Base-by-base conservation (phyloP, 441 rosid genomes). In the Pelargonium cotyledonis region DNA sequence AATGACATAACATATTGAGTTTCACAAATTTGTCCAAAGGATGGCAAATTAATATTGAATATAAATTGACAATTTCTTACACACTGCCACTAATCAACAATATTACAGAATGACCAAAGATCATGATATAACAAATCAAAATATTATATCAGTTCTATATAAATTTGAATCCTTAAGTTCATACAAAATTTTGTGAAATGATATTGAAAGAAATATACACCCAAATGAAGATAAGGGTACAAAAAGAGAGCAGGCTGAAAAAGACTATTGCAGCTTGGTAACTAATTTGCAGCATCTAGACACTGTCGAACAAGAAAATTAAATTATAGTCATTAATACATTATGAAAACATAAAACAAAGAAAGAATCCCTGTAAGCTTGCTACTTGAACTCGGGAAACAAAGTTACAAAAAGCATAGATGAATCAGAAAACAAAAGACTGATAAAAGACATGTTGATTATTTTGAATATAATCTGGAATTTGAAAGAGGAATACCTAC, bases 11-110 rank as follows among this genome's bases (percentile, higher is more conserved):
- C 60, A 53, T n/a, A 11, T 18, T 53, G 19, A n/a, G 23, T 53
- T 53, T 53, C 23, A 53, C 21, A 53, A 53, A n/a, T 18, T 53
- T n/a, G 60, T 53, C 60, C 60, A 53, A n/a, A 53, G 60, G 60
- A 14, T n/a, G 41, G 7, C 57, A n/a, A 51, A 11, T 51, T 6
- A 1, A 51, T 12, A 51, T 51, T 51, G 6, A 14, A 2, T 11
- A 51, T 51, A n/a, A 11, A n/a, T 51, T 12, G 57, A 12, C 57
- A 15, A 53, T 6, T 15, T 53, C n/a, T 15, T 53, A 53, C 19
- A 15, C 21, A 53, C 41, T 53, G 21, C 60, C 16, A 53, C 21
- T 15, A 53, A 19, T 53, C 60, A 53, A 53, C 9, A 53, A 15
- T 19, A 53, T 15, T 53, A 53, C 21, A 16, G 21, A 53, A n/a